phyloP scores from a whole-genome alignment of 2,329 filamentous ascomycete genomes.

The Cladosporium sp. region DNA sequence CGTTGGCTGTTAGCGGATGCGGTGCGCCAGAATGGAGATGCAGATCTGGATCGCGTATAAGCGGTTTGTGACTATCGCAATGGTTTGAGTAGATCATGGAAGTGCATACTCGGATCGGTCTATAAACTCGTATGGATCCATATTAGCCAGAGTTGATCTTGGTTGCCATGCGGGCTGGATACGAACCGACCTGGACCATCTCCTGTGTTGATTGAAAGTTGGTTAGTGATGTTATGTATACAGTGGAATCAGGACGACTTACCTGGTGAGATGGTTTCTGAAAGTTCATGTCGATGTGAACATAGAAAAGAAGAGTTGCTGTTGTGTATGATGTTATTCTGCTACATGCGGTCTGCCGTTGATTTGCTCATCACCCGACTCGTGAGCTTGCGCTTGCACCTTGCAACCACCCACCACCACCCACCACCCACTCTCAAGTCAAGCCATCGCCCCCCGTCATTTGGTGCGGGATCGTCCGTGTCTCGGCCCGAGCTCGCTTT shows the following conservation, averaged over 20 bases:
- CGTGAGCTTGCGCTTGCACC: too few relatives aligned
- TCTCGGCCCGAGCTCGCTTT: too few relatives aligned
- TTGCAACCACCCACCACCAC: too few relatives aligned
- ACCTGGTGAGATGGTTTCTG: slow-evolving; percentile 41
- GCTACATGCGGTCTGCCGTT: neutral
- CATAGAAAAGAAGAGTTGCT: neutral
- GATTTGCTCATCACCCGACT: neutral
- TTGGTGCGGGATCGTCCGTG: too few relatives aligned
- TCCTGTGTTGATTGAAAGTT: slow-evolving; percentile 57
- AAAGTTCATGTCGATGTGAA: slow-evolving; percentile 34
- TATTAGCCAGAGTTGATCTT: slow-evolving; percentile 34
- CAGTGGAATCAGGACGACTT: slow-evolving; percentile 20
- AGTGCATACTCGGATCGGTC: slow-evolving; percentile 33
- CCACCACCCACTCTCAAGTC: too few relatives aligned
- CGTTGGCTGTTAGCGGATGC: slow-evolving; percentile 43
- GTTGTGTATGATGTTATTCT: too few relatives aligned
- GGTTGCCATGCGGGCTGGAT: slow-evolving; percentile 25
- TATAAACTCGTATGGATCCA: slow-evolving; percentile 30
- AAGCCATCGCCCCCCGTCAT: too few relatives aligned
- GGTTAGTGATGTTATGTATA: neutral
- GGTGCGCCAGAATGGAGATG: slow-evolving; percentile 82
- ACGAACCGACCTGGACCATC: slow-evolving; percentile 99
- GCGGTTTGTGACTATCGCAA: neutral
- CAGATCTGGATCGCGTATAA: slow-evolving; percentile 52
- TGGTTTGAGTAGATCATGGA: neutral